Evolutionary conservation across 163 green algal species (phyloP).

Genomic region (Scenedesmus sp.): DNA sequence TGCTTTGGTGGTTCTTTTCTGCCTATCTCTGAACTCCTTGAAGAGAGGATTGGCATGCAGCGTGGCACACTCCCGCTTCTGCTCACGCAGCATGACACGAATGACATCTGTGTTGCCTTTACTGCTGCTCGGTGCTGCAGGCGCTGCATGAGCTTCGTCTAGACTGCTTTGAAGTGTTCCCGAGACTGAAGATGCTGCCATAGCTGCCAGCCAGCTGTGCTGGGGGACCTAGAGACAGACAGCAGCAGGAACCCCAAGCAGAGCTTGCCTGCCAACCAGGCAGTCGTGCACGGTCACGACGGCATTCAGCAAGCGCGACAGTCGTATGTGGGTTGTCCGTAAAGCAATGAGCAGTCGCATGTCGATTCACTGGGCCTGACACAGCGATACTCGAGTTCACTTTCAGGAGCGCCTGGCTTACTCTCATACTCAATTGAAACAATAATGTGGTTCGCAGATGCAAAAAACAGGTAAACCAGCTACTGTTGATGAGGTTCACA

Average conservation of each 20-base stretch:
- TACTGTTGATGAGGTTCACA: too few relatives aligned
- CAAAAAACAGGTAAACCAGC: too few relatives aligned
- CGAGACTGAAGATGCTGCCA: background rate
- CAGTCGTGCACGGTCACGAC: background rate
- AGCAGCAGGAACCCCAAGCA: background rate
- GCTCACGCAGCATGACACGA: conserved; percentile 67
- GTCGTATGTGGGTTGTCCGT: background rate
- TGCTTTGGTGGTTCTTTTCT: conserved; percentile 23
- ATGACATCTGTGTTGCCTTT: conserved; percentile 58
- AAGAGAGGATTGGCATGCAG: conserved; percentile 71
- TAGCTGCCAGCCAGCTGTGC: background rate
- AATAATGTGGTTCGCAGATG: too few relatives aligned
- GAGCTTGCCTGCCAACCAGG: background rate
- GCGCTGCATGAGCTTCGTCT: background rate
- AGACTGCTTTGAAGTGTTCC: conserved; percentile 22
- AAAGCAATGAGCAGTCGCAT: too few relatives aligned
- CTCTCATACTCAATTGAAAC: too few relatives aligned
- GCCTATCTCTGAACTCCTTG: conserved; percentile 61
- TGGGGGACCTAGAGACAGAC: background rate
- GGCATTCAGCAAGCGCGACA: background rate
- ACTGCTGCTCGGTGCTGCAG: conserved; percentile 10
- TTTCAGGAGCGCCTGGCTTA: too few relatives aligned
- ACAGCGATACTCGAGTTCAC: too few relatives aligned
- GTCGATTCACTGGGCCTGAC: too few relatives aligned
- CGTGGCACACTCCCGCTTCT: conserved; percentile 61